A percentile compares a stretch with the other conserved stretches of the same genome.
Evolutionary conservation across 345 rosid species (phyloP).

Genomic region (Gynandropsis gynandra): DNA sequence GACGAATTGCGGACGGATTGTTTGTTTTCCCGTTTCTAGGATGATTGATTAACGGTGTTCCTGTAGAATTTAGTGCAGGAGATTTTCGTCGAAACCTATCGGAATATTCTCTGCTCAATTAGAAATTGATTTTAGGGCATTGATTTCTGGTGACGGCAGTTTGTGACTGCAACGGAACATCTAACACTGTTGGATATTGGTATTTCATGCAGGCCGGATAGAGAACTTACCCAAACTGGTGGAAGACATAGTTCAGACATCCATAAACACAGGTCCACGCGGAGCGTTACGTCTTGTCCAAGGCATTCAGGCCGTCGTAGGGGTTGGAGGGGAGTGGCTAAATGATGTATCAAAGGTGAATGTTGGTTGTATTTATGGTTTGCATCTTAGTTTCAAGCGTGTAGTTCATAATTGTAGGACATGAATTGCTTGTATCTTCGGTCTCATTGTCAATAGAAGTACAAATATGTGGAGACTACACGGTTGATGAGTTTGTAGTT

Average conservation of each 20-base stretch:
- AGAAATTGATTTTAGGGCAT: neutral
- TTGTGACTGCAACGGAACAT: neutral
- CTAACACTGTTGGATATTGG: slow-evolving; percentile 5
- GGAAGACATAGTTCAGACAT: slow-evolving; percentile 86
- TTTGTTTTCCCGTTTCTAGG: neutral
- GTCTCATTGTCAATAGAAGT: no score
- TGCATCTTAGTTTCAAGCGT: neutral
- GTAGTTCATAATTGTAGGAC: neutral
- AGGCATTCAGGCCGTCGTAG: slow-evolving; percentile 86
- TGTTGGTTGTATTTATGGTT: neutral
- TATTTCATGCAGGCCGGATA: slow-evolving; percentile 43
- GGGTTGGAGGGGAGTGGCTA: slow-evolving; percentile 90
- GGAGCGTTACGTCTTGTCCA: slow-evolving; percentile 80
- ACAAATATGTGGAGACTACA: no score
- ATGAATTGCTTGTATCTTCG: no score
- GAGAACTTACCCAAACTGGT: slow-evolving; percentile 72
- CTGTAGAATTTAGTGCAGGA: neutral
- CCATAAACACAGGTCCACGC: slow-evolving; percentile 84
- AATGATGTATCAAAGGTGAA: slow-evolving; percentile 68
- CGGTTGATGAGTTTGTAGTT: no score
- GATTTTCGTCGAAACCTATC: neutral
- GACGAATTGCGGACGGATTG: neutral
- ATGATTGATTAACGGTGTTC: neutral
- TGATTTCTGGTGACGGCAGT: neutral
- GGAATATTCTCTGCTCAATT: neutral